Evolutionary conservation across 2,329 filamentous ascomycete genomes (phyloP).

Genomic region (Ceratocystis eucalypticola): DNA sequence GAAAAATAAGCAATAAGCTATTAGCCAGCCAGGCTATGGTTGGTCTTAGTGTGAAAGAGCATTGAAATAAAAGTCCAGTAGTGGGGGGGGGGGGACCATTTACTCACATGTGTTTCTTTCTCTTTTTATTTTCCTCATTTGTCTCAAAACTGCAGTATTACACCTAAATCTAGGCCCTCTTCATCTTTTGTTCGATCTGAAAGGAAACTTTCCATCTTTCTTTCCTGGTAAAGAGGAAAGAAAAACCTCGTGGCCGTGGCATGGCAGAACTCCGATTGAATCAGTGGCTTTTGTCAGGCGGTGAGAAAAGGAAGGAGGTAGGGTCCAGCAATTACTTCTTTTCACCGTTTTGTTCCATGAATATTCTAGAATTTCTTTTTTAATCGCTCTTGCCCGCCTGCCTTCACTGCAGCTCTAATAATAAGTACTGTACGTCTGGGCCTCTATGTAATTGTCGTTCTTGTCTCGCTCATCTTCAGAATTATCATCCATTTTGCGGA

Average conservation of each 20-base stretch:
- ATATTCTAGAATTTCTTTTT: constrained; percentile 7
- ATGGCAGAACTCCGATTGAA: not conserved
- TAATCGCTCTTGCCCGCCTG: not conserved
- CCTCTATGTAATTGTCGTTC: too few species aligned
- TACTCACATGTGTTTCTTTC: not conserved
- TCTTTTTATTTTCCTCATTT: not conserved
- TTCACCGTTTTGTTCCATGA: not conserved
- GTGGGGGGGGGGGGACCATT: not conserved
- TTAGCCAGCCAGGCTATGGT: too few species aligned
- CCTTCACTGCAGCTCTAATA: not conserved
- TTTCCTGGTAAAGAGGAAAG: not conserved
- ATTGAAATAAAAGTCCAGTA: too few species aligned
- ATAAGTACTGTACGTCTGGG: too few species aligned
- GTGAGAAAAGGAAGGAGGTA: not conserved
- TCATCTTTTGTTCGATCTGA: not conserved
- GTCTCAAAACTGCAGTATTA: not conserved
- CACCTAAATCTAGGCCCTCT: not conserved
- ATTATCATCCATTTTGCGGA: not conserved
- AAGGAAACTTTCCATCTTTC: not conserved
- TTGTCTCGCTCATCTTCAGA: not conserved
- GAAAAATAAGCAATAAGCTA: too few species aligned
- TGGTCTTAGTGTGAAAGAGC: too few species aligned
- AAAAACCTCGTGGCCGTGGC: not conserved
- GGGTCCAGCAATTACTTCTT: too few species aligned
- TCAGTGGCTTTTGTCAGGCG: not conserved